Conservation (phyloP, 176 grass and related monocot species). For the Elymus sibiricus region DNA sequence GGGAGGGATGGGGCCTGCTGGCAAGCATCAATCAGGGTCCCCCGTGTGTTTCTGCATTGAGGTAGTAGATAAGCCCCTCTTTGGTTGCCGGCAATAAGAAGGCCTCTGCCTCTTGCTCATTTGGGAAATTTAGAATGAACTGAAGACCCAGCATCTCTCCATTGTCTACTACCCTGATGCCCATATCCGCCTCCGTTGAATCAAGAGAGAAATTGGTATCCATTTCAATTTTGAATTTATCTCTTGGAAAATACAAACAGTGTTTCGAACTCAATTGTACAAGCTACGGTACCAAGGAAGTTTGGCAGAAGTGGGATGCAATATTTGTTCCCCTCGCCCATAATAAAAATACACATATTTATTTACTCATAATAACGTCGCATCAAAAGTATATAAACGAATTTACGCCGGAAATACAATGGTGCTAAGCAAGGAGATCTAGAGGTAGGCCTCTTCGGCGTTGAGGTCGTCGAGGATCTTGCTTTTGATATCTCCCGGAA, state of each 20-base stretch:
- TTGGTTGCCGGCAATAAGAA: too few species aligned
- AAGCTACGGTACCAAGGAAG: not conserved
- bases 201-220: not conserved
- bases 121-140: not conserved
- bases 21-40: not conserved
- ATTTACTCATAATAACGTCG: too few species aligned
- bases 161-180: not conserved
- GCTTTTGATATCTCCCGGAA: conserved; percentile 54
- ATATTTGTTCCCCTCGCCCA: too few species aligned
- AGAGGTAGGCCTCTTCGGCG: conserved; percentile 60
- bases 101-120: too few species aligned
- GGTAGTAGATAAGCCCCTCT: not conserved
- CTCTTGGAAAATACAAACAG: not conserved
- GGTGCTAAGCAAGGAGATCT: not conserved
- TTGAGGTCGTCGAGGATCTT: conserved; percentile 80
- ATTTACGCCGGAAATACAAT: not conserved
- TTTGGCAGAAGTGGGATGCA: not conserved
- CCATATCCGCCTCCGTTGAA: not conserved
- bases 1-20: not conserved
- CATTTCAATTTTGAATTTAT: not conserved
- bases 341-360: too few species aligned
- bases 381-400: too few species aligned
- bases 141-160: not conserved
- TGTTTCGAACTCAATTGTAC: too few species aligned
- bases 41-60: not conserved